phyloP scores from a whole-genome alignment of 768 basidiomycete species.

The Termitomyces sp. region DNA sequence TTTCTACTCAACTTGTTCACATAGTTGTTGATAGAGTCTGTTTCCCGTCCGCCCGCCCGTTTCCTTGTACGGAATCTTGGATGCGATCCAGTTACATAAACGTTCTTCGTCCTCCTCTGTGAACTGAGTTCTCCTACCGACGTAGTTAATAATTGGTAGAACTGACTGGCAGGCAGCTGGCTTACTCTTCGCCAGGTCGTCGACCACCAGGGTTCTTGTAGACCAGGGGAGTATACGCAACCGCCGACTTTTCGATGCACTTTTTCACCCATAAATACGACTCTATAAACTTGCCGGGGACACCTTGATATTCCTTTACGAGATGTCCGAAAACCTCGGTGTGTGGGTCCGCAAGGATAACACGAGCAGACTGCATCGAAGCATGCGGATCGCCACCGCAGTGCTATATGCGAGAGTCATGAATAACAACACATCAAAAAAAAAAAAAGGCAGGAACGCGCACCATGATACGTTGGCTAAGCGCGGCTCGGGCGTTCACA shows the following conservation, averaged over 20 bases:
- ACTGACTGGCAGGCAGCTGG: not conserved
- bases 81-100: slow-evolving; percentile 75
- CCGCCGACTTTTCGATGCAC: slow-evolving; percentile 64
- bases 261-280: slow-evolving; percentile 83
- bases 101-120: slow-evolving; percentile 73
- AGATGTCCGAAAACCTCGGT: slow-evolving; percentile 74
- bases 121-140: slow-evolving; percentile 68
- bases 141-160: not conserved
- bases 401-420: slow-evolving; percentile 40
- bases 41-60: slow-evolving; percentile 82
- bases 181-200: slow-evolving; percentile 78
- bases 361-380: slow-evolving; percentile 64
- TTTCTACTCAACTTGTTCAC: slow-evolving; percentile 51
- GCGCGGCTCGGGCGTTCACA: slow-evolving; percentile 62
- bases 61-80: slow-evolving; percentile 80
- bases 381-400: slow-evolving; percentile 78
- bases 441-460: slow-evolving; percentile 3
- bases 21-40: slow-evolving; percentile 76
- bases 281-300: slow-evolving; percentile 73
- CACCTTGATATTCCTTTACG: slow-evolving; percentile 66
- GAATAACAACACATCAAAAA: not conserved
- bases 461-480: slow-evolving; percentile 72
- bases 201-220: slow-evolving; percentile 85
- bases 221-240: slow-evolving; percentile 69
- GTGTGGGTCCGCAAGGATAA: slow-evolving; percentile 78